phyloP scores from a whole-genome alignment of 2,329 filamentous ascomycete genomes.

The Xenoacremonium recifei region DNA sequence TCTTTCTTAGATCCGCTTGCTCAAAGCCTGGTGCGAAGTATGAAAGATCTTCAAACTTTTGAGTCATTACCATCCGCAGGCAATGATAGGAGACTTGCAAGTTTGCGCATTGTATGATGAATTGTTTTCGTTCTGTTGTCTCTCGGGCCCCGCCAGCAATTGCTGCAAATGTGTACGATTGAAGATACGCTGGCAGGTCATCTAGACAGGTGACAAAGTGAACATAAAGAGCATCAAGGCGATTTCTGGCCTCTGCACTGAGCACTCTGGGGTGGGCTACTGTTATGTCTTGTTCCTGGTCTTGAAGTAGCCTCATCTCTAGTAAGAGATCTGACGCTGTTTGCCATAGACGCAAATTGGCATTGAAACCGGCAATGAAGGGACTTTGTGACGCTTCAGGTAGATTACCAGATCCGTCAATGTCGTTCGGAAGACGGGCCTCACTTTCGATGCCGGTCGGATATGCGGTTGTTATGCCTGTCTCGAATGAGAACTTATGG shows the following conservation, averaged over 20 bases:
- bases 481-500: slow-evolving; percentile 41
- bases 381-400: slow-evolving; percentile 17
- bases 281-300: slow-evolving; percentile 16
- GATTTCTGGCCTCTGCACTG: slow-evolving; percentile 26
- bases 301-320: slow-evolving; percentile 33
- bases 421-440: too few species aligned
- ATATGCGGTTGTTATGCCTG: slow-evolving; percentile 36
- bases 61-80: slow-evolving; percentile 39
- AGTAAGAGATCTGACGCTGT: slow-evolving; percentile 38
- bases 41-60: slow-evolving; percentile 33
- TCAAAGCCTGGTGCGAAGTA: slow-evolving; percentile 29
- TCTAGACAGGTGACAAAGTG: slow-evolving; percentile 41
- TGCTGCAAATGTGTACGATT: slow-evolving; percentile 25
- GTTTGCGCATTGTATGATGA: slow-evolving; percentile 39
- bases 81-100: slow-evolving; percentile 40
- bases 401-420: slow-evolving; percentile 11
- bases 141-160: slow-evolving; percentile 10
- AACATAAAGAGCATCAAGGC: slow-evolving; percentile 36
- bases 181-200: slow-evolving; percentile 35
- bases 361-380: slow-evolving; percentile 41
- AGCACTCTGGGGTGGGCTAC: slow-evolving; percentile 7
- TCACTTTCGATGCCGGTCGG: slow-evolving; percentile 31
- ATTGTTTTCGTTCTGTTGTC: slow-evolving; percentile 27
- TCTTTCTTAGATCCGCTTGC: slow-evolving; percentile 35
- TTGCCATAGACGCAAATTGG: slow-evolving; percentile 40